Conservation (phyloP, 2,329 filamentous ascomycete genomes). For the Macrophomina phaseolina region DNA sequence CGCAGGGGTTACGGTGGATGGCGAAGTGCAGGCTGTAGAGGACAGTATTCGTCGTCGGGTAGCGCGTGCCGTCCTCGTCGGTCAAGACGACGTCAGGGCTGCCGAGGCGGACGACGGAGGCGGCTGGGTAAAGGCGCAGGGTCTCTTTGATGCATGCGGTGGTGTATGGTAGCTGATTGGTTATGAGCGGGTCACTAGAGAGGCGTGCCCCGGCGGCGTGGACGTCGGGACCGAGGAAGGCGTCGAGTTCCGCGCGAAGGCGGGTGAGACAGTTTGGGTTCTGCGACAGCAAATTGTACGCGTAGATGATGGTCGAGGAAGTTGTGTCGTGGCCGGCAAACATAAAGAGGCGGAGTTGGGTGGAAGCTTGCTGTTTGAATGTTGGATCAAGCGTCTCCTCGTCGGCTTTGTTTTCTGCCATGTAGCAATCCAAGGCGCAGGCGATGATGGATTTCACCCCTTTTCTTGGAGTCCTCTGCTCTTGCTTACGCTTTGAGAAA, state of each 20-base stretch:
- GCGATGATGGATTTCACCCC: background rate
- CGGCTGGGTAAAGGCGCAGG: slow-evolving; percentile 59
- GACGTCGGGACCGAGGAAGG: slow-evolving; percentile 50
- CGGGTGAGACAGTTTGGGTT: slow-evolving; percentile 24
- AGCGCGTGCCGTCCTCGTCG: background rate
- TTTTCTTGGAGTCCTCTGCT: background rate
- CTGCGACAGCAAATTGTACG: slow-evolving; percentile 6
- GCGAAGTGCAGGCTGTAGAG: slow-evolving; percentile 24
- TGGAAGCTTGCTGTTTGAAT: slow-evolving; percentile 16
- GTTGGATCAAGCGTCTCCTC: slow-evolving; percentile 33
- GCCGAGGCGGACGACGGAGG: slow-evolving; percentile 38
- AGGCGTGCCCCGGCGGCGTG: background rate
- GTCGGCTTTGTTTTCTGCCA: slow-evolving; percentile 36
- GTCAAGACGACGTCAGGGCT: background rate
- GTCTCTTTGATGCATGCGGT: slow-evolving; percentile 60
- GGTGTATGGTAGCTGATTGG: slow-evolving; percentile 60
- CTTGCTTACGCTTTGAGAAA: slow-evolving; percentile 22
- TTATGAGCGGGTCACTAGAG: slow-evolving; percentile 34
- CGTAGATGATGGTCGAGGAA: slow-evolving; percentile 27
- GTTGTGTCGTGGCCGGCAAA: slow-evolving; percentile 54
- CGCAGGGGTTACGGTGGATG: background rate
- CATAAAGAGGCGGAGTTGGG: slow-evolving; percentile 46
- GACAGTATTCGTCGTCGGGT: slow-evolving; percentile 32
- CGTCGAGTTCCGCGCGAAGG: slow-evolving; percentile 57
- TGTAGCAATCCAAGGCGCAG: slow-evolving; percentile 28